A percentile compares a stretch with the other conserved stretches of the same genome.
phyloP scores from a whole-genome alignment of 2,329 filamentous ascomycete species.

The Diatrype stigma region DNA sequence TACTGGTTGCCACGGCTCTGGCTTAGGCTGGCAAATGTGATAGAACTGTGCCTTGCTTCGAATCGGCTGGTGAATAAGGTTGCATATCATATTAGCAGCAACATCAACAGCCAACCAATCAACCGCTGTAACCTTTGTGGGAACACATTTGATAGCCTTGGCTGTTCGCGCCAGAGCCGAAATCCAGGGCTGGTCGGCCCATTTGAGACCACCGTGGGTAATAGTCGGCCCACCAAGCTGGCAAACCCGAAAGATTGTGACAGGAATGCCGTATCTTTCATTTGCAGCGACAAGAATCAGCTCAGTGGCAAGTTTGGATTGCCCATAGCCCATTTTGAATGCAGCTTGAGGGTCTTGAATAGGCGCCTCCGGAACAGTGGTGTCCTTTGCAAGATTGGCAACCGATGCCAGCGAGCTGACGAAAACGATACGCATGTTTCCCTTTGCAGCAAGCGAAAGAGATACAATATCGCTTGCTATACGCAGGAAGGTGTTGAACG shows the following conservation, averaged over 20 bases:
- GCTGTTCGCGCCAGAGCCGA: constrained; percentile 10
- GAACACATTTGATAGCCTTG: constrained; percentile 3
- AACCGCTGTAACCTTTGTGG: background rate
- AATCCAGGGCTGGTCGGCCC: constrained; percentile 14
- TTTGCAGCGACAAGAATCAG: constrained; percentile 5
- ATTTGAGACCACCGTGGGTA: constrained; percentile 2
- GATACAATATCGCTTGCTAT: background rate
- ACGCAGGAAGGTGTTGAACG: background rate
- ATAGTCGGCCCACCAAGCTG: constrained; percentile 9
- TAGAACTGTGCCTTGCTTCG: constrained; percentile 1
- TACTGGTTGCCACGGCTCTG: constrained; percentile 3
- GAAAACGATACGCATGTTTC: background rate
- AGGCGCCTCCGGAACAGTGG: background rate
- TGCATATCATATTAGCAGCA: constrained; percentile 1
- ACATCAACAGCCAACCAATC: constrained; percentile 11
- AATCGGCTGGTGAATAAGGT: background rate
- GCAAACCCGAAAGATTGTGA: constrained; percentile 8
- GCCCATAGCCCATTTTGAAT: constrained; percentile 9
- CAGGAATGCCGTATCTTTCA: constrained; percentile 1
- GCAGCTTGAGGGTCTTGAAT: constrained; percentile 3
- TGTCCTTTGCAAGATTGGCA: background rate
- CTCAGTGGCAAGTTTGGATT: constrained; percentile 12
- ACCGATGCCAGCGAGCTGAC: background rate
- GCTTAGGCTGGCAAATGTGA: background rate
- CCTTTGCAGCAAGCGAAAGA: too few relatives aligned